phyloP scores from a whole-genome alignment of 345 rosid species.

The Eutrema heterophyllum region DNA sequence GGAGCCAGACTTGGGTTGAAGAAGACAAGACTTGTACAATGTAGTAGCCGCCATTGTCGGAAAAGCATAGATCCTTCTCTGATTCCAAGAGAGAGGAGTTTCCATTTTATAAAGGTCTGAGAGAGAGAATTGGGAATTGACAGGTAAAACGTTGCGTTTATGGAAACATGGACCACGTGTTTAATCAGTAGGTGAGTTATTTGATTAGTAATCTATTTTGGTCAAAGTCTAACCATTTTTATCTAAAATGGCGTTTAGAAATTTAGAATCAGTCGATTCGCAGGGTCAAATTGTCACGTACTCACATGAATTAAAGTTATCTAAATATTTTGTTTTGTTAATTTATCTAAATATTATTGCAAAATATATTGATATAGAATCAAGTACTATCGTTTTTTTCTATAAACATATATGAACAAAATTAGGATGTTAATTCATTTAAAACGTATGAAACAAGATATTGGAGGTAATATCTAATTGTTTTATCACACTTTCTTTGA shows the following conservation, averaged over 20 bases:
- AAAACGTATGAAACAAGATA: too few relatives aligned
- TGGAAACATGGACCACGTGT: constrained; percentile 24
- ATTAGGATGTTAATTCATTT: too few relatives aligned
- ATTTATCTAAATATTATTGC: too few relatives aligned
- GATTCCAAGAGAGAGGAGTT: not conserved
- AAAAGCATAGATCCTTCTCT: not conserved
- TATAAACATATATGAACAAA: too few relatives aligned
- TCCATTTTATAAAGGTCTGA: not conserved
- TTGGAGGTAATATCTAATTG: too few relatives aligned
- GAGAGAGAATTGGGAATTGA: constrained; percentile 5
- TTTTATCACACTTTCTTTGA: too few relatives aligned
- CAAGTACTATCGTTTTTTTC: too few relatives aligned
- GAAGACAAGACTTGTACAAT: constrained; percentile 26
- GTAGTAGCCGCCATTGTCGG: constrained; percentile 35
- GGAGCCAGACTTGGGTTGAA: constrained; percentile 27
- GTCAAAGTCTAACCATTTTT: constrained; percentile 11
- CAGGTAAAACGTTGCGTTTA: constrained; percentile 34
- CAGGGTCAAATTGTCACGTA: not conserved
- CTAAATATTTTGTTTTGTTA: too few relatives aligned
- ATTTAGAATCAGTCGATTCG: not conserved
- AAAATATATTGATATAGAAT: too few relatives aligned
- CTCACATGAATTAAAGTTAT: not conserved
- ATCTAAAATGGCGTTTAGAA: not conserved
- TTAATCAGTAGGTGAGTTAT: constrained; percentile 22
- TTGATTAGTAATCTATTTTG: not conserved